A percentile compares a stretch with the other conserved stretches of the same genome.
Evolutionary conservation across 768 basidiomycete genomes (phyloP).

Genomic region (Tulasnella sp.): DNA sequence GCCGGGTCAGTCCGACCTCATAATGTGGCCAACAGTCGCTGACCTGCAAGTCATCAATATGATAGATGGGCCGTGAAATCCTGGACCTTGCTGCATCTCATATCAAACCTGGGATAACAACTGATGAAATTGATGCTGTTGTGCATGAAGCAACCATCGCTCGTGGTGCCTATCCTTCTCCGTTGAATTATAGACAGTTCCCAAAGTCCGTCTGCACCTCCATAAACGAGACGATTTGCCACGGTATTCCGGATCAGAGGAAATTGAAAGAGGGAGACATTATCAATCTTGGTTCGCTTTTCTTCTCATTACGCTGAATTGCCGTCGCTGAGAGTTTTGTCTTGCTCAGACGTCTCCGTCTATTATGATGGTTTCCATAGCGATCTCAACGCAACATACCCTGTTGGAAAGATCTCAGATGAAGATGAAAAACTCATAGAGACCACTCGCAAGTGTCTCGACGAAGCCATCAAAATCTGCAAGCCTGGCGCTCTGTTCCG

Average conservation of each 20-base stretch:
- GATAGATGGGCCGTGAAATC: constrained; percentile 80
- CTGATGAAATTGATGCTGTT: constrained; percentile 87
- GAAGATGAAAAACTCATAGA: constrained; percentile 73
- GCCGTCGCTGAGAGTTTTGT: neutral
- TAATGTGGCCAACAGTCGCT: neutral
- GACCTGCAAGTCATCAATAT: constrained; percentile 3
- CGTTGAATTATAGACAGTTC: constrained; percentile 80
- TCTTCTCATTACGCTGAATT: constrained; percentile 5
- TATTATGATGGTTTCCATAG: constrained; percentile 83
- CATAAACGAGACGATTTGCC: constrained; percentile 93
- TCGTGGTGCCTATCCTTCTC: constrained; percentile 86
- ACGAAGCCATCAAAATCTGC: constrained; percentile 83
- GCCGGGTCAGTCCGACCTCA: constrained; percentile 46
- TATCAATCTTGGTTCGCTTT: constrained; percentile 67
- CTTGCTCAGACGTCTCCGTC: constrained; percentile 53
- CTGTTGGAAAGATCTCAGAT: constrained; percentile 75
- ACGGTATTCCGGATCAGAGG: constrained; percentile 86
- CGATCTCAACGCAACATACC: constrained; percentile 88
- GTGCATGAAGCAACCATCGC: constrained; percentile 88
- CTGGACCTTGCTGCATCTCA: constrained; percentile 82
- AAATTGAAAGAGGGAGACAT: constrained; percentile 88
- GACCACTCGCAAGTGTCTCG: constrained; percentile 70
- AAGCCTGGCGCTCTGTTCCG: constrained; percentile 88
- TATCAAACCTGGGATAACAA: constrained; percentile 84
- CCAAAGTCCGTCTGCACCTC: constrained; percentile 98